Conservation (phyloP, 495 filamentous ascomycete species). For the Apodospora peruviana region DNA sequence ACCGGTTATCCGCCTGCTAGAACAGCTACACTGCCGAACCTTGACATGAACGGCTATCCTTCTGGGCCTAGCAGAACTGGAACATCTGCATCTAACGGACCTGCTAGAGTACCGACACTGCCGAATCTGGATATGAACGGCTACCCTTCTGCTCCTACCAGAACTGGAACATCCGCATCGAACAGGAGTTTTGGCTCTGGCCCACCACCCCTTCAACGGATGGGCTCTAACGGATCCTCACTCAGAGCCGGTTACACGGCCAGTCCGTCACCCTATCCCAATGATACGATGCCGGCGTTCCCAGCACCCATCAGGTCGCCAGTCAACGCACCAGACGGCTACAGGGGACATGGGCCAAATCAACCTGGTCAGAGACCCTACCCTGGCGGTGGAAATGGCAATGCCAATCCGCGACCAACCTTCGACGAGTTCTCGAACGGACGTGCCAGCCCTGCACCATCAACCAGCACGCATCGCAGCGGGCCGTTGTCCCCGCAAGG, state of each 20-base stretch:
- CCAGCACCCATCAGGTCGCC: slow-evolving; percentile 28
- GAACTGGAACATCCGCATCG: slow-evolving; percentile 11
- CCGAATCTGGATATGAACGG: slow-evolving; percentile 22
- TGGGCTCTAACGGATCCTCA: slow-evolving; percentile 14
- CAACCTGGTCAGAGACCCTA: slow-evolving; percentile 7
- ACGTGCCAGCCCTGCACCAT: slow-evolving; percentile 35
- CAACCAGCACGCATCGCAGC: slow-evolving; percentile 26
- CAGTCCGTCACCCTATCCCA: slow-evolving; percentile 26
- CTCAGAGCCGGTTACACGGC: slow-evolving; percentile 20
- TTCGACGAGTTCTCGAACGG: slow-evolving; percentile 23
- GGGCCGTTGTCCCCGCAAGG: slow-evolving; percentile 26
- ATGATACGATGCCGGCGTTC: slow-evolving; percentile 28
- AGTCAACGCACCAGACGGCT: slow-evolving; percentile 17
- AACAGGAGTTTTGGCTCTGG: slow-evolving; percentile 44
- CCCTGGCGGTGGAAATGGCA: slow-evolving; percentile 6
- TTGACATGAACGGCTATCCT: not conserved
- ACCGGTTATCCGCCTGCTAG: slow-evolving; percentile 27
- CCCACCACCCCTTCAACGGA: slow-evolving; percentile 7
- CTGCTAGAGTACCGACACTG: not conserved
- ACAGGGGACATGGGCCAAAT: slow-evolving; percentile 19
- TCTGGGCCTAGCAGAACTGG: too few relatives aligned
- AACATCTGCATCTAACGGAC: too few relatives aligned
- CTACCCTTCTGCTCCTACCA: slow-evolving; percentile 14
- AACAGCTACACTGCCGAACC: not conserved
- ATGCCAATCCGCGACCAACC: slow-evolving; percentile 12